Evolutionary conservation across 768 basidiomycete genomes (phyloP).

Genomic region (Agaricus sinodeliciosus): DNA sequence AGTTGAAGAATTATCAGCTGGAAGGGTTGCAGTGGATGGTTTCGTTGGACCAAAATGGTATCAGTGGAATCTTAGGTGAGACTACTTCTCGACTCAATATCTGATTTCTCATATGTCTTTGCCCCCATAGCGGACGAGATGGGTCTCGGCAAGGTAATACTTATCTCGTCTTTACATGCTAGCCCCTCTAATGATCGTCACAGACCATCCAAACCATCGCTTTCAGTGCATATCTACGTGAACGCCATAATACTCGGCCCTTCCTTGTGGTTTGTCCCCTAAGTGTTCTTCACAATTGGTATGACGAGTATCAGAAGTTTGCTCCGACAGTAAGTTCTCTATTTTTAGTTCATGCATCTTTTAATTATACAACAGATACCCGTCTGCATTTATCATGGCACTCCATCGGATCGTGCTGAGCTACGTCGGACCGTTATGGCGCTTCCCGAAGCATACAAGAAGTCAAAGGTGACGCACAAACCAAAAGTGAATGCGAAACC

Average conservation of each 20-base stretch:
- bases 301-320: conserved; percentile 77
- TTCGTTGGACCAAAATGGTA: conserved; percentile 77
- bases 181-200: not conserved
- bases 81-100: not conserved
- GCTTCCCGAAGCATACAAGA: conserved; percentile 17
- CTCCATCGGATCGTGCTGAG: conserved; percentile 72
- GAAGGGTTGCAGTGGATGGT: conserved; percentile 97
- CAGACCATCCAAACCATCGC: conserved; percentile 95
- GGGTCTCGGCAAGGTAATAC: conserved; percentile 73
- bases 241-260: conserved; percentile 59
- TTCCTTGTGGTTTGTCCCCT: conserved; percentile 91
- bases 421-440: conserved; percentile 61
- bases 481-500: conserved; percentile 13
- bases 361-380: conserved; percentile 51
- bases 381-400: conserved; percentile 87
- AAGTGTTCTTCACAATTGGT: conserved; percentile 91
- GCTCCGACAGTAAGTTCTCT: conserved; percentile 49
- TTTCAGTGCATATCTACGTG: conserved; percentile 85
- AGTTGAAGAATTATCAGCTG: conserved; percentile 84
- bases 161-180: not conserved
- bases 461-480: conserved; percentile 13
- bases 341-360: not conserved
- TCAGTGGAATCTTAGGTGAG: conserved; percentile 72
- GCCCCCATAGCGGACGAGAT: conserved; percentile 75
- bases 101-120: not conserved